Evolutionary conservation across 352 stramenopile species (phyloP), one percentile per base, ranked within the genome.

Genomic region (Phytophthora cajani): DNA sequence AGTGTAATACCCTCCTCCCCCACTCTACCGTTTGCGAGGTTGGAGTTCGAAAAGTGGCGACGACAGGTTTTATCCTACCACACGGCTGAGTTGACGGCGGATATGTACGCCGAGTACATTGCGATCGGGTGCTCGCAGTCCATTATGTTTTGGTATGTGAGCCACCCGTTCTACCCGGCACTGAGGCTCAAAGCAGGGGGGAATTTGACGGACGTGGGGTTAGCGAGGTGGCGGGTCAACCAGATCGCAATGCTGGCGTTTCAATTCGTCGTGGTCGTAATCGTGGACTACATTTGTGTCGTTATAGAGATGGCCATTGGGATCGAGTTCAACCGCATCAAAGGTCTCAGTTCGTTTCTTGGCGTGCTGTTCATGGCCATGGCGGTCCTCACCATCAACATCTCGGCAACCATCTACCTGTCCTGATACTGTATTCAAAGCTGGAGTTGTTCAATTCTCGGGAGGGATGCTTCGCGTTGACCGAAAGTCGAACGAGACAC

Each of bases 81-180:
- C 40, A 58, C 52, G 8, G 63, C 63, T 8, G 63, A 69, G 21
- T n/a, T 63, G 19, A 64, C 64, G 47, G 71, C 62, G 1, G 61
- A 77, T 33, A 82, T 80, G 64, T 62, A 61, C 14, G 63, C 67
- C 19, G 77, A 84, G 59, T 84, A 84, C 59, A 78, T 84, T 3
- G 71, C 77, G 1, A 77, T 81, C 46, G 62, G 64, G 1, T 73
- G 74, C 36, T 81, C 64, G 1, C 55, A 53, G 3, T 59, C 64
- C 2, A 76, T 80, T 17, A 16, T 80, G 50, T 67, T 57, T 12
- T 65, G 79, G 17, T 76, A 70, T 32, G 66, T 42, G n/a, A 54
- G 65, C 36, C 74, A 58, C 19, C 71, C 63, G 4, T 49, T 72
- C n/a, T 82, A 75, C 47, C 36, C 36, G 8, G 14, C 64, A 16